phyloP scores from a whole-genome alignment of 129 eudicot species.

The Flaveria sonorensis region DNA sequence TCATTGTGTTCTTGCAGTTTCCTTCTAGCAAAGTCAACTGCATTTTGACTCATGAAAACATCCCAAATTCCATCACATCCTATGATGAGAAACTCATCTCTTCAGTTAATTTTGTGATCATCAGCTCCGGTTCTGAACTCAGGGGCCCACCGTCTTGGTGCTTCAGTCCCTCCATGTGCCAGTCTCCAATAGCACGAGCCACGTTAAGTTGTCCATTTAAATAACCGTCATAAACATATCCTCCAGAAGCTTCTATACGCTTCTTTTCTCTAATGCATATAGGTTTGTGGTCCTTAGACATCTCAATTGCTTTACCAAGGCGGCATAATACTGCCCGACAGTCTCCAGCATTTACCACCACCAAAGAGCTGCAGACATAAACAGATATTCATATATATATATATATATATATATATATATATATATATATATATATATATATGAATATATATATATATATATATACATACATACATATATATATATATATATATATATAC shows the following conservation, averaged over 20 bases:
- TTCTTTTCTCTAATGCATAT: slow-evolving; percentile 53
- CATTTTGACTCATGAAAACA: too few relatives aligned
- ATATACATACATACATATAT: not conserved
- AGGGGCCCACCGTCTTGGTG: slow-evolving; percentile 63
- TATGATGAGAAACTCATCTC: slow-evolving; percentile 67
- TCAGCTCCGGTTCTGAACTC: too few relatives aligned
- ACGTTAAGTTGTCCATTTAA: slow-evolving; percentile 57
- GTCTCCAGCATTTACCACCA: slow-evolving; percentile 95
- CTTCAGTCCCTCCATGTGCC: slow-evolving; percentile 95
- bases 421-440: too few relatives aligned
- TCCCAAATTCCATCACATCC: too few relatives aligned
- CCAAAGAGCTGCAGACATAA: slow-evolving; percentile 60
- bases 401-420: too few relatives aligned
- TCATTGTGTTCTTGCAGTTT: slow-evolving; percentile 33
- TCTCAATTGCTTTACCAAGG: slow-evolving; percentile 85
- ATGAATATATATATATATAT: not conserved
- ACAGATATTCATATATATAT: too few relatives aligned
- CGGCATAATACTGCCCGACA: slow-evolving; percentile 89
- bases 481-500: too few relatives aligned
- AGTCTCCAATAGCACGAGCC: slow-evolving; percentile 59
- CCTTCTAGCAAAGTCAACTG: too few relatives aligned
- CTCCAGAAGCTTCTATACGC: slow-evolving; percentile 89
- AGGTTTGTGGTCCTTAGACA: slow-evolving; percentile 95
- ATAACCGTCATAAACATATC: slow-evolving; percentile 79
- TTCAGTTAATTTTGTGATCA: too few relatives aligned